Evolutionary conservation across 495 filamentous ascomycete genomes (phyloP).

Genomic region (Elaphomyces granulatus): DNA sequence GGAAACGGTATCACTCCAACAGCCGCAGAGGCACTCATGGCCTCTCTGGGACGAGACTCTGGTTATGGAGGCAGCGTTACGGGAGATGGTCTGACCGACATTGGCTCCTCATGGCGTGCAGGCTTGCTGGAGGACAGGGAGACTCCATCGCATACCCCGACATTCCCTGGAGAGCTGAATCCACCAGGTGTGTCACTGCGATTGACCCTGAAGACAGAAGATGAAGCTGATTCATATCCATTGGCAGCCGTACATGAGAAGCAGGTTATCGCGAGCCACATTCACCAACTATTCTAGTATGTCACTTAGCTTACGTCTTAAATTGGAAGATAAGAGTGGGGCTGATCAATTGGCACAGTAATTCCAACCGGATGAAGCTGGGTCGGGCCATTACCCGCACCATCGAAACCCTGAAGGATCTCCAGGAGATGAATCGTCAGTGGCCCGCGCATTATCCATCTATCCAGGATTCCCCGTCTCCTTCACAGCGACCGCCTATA

Average conservation of each 20-base stretch:
- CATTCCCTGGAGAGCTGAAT: conserved; percentile 33
- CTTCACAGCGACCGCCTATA: conserved; percentile 29
- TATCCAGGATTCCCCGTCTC: conserved; percentile 46
- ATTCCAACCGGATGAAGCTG: conserved; percentile 75
- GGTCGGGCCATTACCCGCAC: conserved; percentile 72
- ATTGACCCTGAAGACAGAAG: neutral
- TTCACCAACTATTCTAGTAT: conserved; percentile 57
- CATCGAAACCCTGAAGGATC: conserved; percentile 61
- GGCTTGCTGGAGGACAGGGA: conserved; percentile 53
- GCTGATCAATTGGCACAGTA: conserved; percentile 39
- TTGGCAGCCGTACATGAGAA: conserved; percentile 42
- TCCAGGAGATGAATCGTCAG: conserved; percentile 75
- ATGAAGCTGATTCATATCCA: neutral
- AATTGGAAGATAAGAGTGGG: conserved; percentile 16
- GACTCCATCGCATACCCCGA: conserved; percentile 43
- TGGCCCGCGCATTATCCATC: conserved; percentile 96
- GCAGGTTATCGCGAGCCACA: conserved; percentile 50
- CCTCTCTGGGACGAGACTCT: conserved; percentile 67
- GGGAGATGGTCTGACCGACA: conserved; percentile 33
- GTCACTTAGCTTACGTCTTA: conserved; percentile 9
- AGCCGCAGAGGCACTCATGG: conserved; percentile 51
- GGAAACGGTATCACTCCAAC: conserved; percentile 69
- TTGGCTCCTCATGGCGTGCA: conserved; percentile 36
- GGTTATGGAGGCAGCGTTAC: conserved; percentile 73
- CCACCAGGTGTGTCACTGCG: conserved; percentile 21